A percentile compares a stretch with the other conserved stretches of the same genome.
phyloP scores from a whole-genome alignment of 257 asterid genomes.

The Paraleonurus japonicus region DNA sequence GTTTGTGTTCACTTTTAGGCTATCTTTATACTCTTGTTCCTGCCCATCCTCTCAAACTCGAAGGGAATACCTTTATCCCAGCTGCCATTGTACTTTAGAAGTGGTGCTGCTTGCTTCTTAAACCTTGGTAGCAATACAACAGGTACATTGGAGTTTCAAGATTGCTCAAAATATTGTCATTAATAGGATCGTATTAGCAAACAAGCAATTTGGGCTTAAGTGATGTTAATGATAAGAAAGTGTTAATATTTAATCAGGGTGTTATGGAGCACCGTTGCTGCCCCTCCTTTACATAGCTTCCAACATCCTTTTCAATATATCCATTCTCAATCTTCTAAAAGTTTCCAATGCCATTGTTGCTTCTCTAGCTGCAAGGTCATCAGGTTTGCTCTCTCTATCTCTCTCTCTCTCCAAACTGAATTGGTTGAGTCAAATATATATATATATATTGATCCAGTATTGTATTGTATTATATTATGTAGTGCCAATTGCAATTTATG shows the following conservation, averaged over 20 bases:
- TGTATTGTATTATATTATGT: constrained; percentile 17
- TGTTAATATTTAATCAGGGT: constrained; percentile 40
- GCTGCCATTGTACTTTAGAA: constrained; percentile 63
- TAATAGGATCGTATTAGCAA: too few relatives aligned
- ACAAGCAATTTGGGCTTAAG: neutral
- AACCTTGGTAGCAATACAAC: constrained; percentile 47
- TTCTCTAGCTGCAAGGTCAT: constrained; percentile 59
- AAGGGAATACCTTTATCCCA: constrained; percentile 63
- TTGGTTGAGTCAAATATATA: too few relatives aligned
- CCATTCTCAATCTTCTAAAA: constrained; percentile 64
- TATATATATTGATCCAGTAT: neutral
- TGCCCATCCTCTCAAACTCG: constrained; percentile 71
- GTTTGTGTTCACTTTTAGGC: constrained; percentile 59
- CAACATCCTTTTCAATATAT: constrained; percentile 65
- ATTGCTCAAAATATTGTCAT: neutral
- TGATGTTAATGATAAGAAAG: too few relatives aligned
- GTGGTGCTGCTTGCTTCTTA: constrained; percentile 75
- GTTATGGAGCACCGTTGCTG: constrained; percentile 73
- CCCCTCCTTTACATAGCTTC: constrained; percentile 60
- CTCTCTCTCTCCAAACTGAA: neutral
- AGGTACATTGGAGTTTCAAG: constrained; percentile 33
- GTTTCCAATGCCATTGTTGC: constrained; percentile 68
- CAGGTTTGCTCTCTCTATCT: constrained; percentile 49
- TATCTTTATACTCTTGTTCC: constrained; percentile 62
- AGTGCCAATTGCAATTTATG: constrained; percentile 71